phyloP scores from a whole-genome alignment of 1,284 basidiomycete species.

The Ustilago lituana region DNA sequence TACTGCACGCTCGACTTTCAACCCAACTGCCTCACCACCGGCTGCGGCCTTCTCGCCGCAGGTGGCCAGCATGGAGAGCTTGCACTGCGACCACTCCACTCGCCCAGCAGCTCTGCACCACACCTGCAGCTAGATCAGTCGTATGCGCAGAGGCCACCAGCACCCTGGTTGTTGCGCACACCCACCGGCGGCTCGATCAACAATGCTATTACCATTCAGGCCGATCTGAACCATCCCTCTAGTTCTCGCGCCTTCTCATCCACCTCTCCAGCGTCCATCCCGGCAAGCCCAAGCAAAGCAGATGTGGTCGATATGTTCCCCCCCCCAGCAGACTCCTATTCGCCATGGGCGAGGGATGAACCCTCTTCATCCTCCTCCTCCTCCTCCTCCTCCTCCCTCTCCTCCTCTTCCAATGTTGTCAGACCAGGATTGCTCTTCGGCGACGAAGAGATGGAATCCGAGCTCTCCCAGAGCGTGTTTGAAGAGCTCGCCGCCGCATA shows the following conservation, averaged over 20 bases:
- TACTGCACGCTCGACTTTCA: constrained; percentile 78
- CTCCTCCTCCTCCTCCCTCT: constrained; percentile 12
- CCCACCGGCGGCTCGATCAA: constrained; percentile 78
- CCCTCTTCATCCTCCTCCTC: constrained; percentile 22
- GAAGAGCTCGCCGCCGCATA: constrained; percentile 43
- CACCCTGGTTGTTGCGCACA: constrained; percentile 68
- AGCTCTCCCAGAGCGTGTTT: constrained; percentile 41
- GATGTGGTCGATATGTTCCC: constrained; percentile 16
- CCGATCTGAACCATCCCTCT: constrained; percentile 27
- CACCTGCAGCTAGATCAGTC: constrained; percentile 14
- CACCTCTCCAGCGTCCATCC: not conserved
- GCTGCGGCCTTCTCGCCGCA: constrained; percentile 76
- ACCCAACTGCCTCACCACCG: constrained; percentile 71
- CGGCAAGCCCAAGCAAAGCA: constrained; percentile 6
- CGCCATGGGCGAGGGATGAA: constrained; percentile 34
- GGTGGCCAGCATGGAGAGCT: constrained; percentile 84
- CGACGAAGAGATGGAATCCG: constrained; percentile 41
- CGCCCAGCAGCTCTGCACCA: constrained; percentile 14
- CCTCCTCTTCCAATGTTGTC: constrained; percentile 10
- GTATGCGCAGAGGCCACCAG: constrained; percentile 31
- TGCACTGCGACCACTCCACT: constrained; percentile 74
- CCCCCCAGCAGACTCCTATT: constrained; percentile 2
- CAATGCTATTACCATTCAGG: constrained; percentile 75
- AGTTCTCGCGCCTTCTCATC: constrained; percentile 4
- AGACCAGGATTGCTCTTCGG: constrained; percentile 37